Base-by-base conservation (phyloP, 257 asterid genomes). In the Cynanchum wilfordii region DNA sequence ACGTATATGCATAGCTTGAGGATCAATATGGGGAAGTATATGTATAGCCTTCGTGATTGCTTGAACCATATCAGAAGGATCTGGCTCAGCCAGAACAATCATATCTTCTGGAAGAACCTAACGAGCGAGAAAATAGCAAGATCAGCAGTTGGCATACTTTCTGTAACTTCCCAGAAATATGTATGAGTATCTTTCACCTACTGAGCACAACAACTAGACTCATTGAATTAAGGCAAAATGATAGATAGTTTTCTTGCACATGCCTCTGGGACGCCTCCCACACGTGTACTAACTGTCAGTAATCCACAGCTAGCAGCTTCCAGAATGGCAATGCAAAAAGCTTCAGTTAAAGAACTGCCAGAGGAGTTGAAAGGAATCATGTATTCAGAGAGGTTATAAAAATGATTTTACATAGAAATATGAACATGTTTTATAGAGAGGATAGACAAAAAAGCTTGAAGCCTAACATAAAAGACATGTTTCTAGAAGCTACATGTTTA, bases 191-290 rank as follows among this genome's bases (percentile, higher is more conserved):
- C 50, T n/a, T 50, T 69, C 38, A 47, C 38, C 36, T 17, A 4
- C 19, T n/a, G 30, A 47, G 70, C 75, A 76, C 49, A 76, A 50
- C 20, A 73, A 59, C 33, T 73, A 69, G 73, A 45, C 38, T 73
- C 40, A 74, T 75, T 47, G 57, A 78, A 82, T 54, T 68, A 76
- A 42, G 75, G 60, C 68, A 78, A 84, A 70, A 17, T 73, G 73
- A 78, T 68, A 56, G 63, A 81, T 73, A 70, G 40, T 30, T 69
- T 55, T 25, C 58, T 77, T 78, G 78, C 75, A 71, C 95, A 71
- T 95, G 81, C 99, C 98, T 95, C 98, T 62, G 98, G 99, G 80
- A 95, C 99, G 72, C 99, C 99, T 78, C 99, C 98, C 33, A 95
- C 99, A 40, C 96, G 94, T 76, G 99, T 95, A 76, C 97, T 92